Base-by-base conservation (phyloP, 2,329 filamentous ascomycete genomes). In the Zarea fungicola region DNA sequence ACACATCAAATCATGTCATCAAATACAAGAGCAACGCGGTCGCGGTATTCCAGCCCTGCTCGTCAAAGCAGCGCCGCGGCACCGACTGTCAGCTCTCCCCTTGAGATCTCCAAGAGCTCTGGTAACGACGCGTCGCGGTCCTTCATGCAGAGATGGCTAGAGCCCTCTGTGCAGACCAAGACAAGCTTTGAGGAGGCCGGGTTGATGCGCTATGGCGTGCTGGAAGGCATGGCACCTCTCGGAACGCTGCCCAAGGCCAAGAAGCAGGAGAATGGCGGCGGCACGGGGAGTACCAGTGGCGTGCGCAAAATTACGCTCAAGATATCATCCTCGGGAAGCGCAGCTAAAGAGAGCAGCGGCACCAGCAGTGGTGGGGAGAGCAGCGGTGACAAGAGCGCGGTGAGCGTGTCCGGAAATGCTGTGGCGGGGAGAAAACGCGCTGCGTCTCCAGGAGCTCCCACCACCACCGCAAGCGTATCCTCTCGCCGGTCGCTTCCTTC, bases 221-320 rank as follows among this genome's bases (percentile, higher is more conserved):
- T 95, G 51, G 84, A 88, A 66, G 84, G 84, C 59, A 95, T 95
- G 90, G 84, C 83, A 46, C 84, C 90, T 22, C 71, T 96, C 49
- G 90, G 90, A 34, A 77, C 83, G 48, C 74, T 83, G 57, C 90
- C 90, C 11, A 81, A 79, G 67, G 76, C 66, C 31, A 74, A 71
- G 62, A 69, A 62, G 59, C 58, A 54, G 21, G 65, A 54, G 9
- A 58, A 52, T 42, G 58, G 65, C 52, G 22, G 7, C 31, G 46
- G n/a, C 22, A 8, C 22, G 14, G 22, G 39, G 22, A 42, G 31
- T 19, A 55, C 54, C 16, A 50, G 61, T 40, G 50, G 61, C 42
- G 64, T 69, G 29, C 67, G 69, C 52, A 75, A 67, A 57, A 75
- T 77, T 45, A 71, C 76, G 29, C 56, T 76, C 49, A 73, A 72